phyloP scores from a whole-genome alignment of 345 rosid species.

The Balakata baccata region DNA sequence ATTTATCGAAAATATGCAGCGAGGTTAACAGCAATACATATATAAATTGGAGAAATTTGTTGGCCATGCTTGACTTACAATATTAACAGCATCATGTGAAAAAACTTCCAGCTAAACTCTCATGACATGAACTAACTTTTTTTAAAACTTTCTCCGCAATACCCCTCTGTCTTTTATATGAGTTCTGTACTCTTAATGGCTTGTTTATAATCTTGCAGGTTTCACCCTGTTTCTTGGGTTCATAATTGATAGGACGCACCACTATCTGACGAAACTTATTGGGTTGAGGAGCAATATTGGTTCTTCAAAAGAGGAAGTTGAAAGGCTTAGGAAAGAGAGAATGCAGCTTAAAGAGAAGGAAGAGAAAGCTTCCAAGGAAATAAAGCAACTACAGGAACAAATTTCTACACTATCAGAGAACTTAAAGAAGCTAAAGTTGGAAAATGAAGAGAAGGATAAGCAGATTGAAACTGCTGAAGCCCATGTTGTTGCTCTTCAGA shows the following conservation, averaged over 20 bases:
- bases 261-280: constrained; percentile 67
- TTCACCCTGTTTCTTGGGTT: constrained; percentile 85
- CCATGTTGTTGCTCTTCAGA: constrained; percentile 73
- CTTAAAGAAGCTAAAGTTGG: constrained; percentile 62
- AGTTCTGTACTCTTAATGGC: constrained; percentile 6
- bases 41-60: not conserved
- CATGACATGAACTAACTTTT: not conserved
- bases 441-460: constrained; percentile 64
- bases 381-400: constrained; percentile 52
- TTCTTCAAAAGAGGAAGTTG: constrained; percentile 63
- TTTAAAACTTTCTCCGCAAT: not conserved
- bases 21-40: too few relatives aligned
- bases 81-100: not conserved
- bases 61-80: not conserved
- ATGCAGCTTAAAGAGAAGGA: constrained; percentile 57
- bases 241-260: constrained; percentile 77
- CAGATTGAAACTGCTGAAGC: constrained; percentile 73
- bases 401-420: constrained; percentile 41
- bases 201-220: constrained; percentile 51
- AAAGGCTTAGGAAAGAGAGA: constrained; percentile 57
- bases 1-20: not conserved
- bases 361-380: constrained; percentile 57
- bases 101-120: not conserved
- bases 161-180: not conserved
- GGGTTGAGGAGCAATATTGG: constrained; percentile 53